phyloP scores from a whole-genome alignment of 352 stramenopile species.

The Plasmopara viticola region DNA sequence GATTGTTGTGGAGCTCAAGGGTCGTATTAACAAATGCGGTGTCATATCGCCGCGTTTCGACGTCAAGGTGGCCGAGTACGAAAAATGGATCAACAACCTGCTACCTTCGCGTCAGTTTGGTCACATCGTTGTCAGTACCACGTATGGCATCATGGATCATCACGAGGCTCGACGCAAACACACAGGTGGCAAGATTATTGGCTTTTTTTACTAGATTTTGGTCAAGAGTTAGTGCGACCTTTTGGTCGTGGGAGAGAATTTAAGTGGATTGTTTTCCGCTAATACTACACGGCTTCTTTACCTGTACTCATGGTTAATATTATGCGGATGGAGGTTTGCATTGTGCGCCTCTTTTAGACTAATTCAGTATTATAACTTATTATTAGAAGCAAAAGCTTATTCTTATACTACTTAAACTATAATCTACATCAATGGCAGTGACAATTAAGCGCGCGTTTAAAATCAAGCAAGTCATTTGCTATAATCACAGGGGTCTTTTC shows the following conservation, averaged over 20 bases:
- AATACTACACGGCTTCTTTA: conserved; percentile 21
- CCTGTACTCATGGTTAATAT: conserved; percentile 2
- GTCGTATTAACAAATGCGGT: conserved; percentile 99
- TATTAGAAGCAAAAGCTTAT: not conserved
- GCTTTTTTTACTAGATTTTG: conserved; percentile 98
- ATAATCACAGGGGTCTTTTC: conserved; percentile 53
- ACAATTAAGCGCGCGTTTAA: conserved; percentile 51
- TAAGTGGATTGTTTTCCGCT: conserved; percentile 23
- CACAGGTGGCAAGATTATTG: conserved; percentile 99
- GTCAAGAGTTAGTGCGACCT: conserved; percentile 17
- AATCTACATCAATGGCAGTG: conserved; percentile 27
- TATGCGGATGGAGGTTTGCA: no score
- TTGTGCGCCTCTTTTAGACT: no score
- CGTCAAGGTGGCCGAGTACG: conserved; percentile 93
- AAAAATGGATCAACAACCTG: conserved; percentile 99
- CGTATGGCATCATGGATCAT: conserved; percentile 90
- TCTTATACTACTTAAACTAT: no score
- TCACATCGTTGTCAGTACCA: conserved; percentile 92
- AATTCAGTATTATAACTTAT: not conserved
- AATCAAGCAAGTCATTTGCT: conserved; percentile 40
- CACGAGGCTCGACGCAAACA: conserved; percentile 97
- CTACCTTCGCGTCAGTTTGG: conserved; percentile 98
- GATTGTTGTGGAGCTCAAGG: conserved; percentile 98
- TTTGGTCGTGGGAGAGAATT: conserved; percentile 22
- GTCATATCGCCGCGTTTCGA: conserved; percentile 99